Percentiles rank a stretch among this genome's conserved stretches.
phyloP scores from a whole-genome alignment of 176 grass and related monocot species.

The Avena sativa region DNA sequence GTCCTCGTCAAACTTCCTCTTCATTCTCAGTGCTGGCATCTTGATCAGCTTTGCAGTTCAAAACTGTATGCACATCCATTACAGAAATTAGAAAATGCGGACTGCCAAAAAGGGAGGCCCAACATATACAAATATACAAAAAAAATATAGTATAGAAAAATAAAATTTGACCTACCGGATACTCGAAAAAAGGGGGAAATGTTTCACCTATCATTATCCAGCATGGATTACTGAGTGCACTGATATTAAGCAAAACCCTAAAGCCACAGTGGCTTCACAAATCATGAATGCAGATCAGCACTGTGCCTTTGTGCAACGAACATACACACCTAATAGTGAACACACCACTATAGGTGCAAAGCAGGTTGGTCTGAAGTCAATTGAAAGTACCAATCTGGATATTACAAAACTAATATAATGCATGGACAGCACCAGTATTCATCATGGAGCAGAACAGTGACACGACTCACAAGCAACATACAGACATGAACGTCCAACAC shows the following conservation, averaged over 20 bases:
- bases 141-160: background rate
- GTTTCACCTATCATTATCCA: background rate
- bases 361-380: background rate
- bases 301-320: background rate
- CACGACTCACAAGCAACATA: background rate
- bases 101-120: conserved; percentile 4
- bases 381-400: background rate
- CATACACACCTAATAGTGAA: background rate
- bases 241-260: conserved; percentile 15
- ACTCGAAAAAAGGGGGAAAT: background rate
- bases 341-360: background rate
- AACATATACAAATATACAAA: conserved; percentile 12
- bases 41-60: conserved; percentile 35
- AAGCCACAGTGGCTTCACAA: background rate
- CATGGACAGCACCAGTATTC: background rate
- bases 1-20: conserved; percentile 56
- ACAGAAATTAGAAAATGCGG: conserved; percentile 13
- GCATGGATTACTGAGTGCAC: background rate
- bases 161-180: background rate
- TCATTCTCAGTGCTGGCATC: conserved; percentile 77
- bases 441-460: background rate
- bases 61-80: conserved; percentile 22
- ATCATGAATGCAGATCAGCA: background rate
- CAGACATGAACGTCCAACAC: background rate
- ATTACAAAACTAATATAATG: background rate